phyloP scores from a whole-genome alignment of 1,139 yeast genomes.

The Geotrichum fermentans region DNA sequence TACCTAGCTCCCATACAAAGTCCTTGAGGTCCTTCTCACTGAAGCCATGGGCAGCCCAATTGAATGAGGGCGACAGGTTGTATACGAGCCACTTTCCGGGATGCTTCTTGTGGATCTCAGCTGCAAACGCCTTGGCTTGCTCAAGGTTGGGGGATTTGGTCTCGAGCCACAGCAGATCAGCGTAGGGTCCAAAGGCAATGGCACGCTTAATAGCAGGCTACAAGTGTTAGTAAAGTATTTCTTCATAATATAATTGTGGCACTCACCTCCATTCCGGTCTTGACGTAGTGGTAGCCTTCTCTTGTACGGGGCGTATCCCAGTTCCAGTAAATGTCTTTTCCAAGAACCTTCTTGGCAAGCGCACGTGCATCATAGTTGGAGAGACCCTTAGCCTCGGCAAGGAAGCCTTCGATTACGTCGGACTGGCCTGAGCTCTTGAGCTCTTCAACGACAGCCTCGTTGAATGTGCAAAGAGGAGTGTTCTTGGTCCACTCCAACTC shows the following conservation, averaged over 20 bases:
- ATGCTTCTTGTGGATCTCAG: constrained; percentile 42
- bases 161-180: constrained; percentile 57
- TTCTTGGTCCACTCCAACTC: constrained; percentile 46
- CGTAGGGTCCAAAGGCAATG: constrained; percentile 50
- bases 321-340: constrained; percentile 42
- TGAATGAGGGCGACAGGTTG: constrained; percentile 55
- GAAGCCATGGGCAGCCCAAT: constrained; percentile 56
- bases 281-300: constrained; percentile 52
- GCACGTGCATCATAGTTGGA: constrained; percentile 38
- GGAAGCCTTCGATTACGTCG: constrained; percentile 35
- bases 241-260: too few relatives aligned
- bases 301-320: constrained; percentile 58
- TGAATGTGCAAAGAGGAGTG: constrained; percentile 45
- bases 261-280: constrained; percentile 44
- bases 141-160: constrained; percentile 51
- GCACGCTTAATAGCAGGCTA: constrained; percentile 49
- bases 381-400: constrained; percentile 31
- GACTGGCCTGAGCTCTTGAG: constrained; percentile 35
- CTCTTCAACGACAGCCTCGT: constrained; percentile 44
- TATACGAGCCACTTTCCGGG: constrained; percentile 57
- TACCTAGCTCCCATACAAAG: constrained; percentile 52
- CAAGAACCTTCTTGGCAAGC: constrained; percentile 35
- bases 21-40: constrained; percentile 43
- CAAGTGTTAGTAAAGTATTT: constrained; percentile 1
- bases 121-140: constrained; percentile 50